These are phyloP conservation scores for Cerioporus squamosus DNA, from an alignment of 1,284 basidiomycete genomes.

Conservation along the genomic window DNA sequence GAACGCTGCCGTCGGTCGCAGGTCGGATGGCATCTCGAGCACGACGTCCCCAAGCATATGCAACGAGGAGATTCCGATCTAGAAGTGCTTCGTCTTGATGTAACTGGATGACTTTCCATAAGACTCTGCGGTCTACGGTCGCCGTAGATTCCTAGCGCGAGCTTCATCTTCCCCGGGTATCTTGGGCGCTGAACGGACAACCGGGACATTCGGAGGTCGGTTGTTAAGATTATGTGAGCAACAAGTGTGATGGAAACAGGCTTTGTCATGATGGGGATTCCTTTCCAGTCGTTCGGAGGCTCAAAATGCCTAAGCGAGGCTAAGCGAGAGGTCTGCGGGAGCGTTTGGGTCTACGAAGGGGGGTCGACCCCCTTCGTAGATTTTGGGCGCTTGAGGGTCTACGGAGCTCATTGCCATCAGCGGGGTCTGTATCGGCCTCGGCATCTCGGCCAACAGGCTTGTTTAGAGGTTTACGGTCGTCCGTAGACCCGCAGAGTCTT, in stretches of 20 bases:
- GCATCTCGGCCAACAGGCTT: no score
- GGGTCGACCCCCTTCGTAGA: no score
- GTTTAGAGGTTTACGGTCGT: no score
- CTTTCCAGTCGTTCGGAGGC: background rate
- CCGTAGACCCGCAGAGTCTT: no score
- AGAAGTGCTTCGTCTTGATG: no score
- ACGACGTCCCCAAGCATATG: conserved; percentile 31
- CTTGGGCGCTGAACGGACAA: background rate
- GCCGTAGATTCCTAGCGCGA: background rate
- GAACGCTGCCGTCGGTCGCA: conserved; percentile 27
- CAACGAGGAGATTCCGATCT: no score
- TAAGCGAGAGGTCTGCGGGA: background rate
- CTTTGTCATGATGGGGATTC: background rate
- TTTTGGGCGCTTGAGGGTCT: no score
- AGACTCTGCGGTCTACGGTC: background rate
- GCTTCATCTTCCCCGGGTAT: background rate
- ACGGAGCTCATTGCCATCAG: no score
- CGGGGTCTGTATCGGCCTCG: no score
- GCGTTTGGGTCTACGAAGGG: no score
- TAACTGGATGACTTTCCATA: background rate
- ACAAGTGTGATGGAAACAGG: background rate
- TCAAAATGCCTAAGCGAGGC: background rate
- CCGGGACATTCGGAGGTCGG: background rate
- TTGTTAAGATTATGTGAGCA: background rate
- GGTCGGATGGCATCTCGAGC: conserved; percentile 36